Evolutionary conservation across 1,284 basidiomycete genomes (phyloP).

Genomic region (Ustilago trichophora): DNA sequence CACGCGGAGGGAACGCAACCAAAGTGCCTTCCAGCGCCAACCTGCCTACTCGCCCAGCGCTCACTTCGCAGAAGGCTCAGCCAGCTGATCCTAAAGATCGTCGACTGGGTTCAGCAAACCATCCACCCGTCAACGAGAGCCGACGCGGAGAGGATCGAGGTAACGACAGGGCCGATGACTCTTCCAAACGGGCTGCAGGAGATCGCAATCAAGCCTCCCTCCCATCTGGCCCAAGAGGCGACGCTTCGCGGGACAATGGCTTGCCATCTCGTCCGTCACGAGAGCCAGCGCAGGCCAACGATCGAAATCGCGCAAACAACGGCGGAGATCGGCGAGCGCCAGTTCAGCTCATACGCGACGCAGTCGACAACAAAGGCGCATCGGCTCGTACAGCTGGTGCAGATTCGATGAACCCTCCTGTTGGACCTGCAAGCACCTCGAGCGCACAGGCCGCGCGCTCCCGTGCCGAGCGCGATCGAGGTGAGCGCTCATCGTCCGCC

Average conservation of each 20-base stretch:
- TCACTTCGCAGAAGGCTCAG: constrained; percentile 10
- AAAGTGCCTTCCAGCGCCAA: constrained; percentile 30
- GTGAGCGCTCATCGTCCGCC: constrained; percentile 13
- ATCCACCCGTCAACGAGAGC: not conserved
- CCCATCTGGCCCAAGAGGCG: constrained; percentile 18
- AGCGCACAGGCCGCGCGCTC: constrained; percentile 21
- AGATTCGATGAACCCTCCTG: constrained; percentile 26
- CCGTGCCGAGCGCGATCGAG: constrained; percentile 24
- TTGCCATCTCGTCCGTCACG: constrained; percentile 21
- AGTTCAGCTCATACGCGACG: constrained; percentile 6
- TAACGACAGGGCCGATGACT: constrained; percentile 6
- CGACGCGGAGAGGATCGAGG: constrained; percentile 16
- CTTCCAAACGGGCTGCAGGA: constrained; percentile 1
- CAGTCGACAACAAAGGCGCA: constrained; percentile 1
- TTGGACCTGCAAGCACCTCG: constrained; percentile 20
- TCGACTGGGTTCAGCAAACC: constrained; percentile 5
- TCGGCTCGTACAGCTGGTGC: not conserved
- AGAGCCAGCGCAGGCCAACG: constrained; percentile 2
- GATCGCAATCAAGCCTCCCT: constrained; percentile 5
- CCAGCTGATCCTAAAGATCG: constrained; percentile 17
- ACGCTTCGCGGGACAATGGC: constrained; percentile 10
- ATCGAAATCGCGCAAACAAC: constrained; percentile 7
- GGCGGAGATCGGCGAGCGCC: constrained; percentile 13
- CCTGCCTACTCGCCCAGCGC: constrained; percentile 24
- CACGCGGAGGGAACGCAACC: constrained; percentile 11